These are phyloP conservation scores for Podila verticillata DNA, from an alignment of 192 early-diverging fungal genomes.

Conservation along the genomic window DNA sequence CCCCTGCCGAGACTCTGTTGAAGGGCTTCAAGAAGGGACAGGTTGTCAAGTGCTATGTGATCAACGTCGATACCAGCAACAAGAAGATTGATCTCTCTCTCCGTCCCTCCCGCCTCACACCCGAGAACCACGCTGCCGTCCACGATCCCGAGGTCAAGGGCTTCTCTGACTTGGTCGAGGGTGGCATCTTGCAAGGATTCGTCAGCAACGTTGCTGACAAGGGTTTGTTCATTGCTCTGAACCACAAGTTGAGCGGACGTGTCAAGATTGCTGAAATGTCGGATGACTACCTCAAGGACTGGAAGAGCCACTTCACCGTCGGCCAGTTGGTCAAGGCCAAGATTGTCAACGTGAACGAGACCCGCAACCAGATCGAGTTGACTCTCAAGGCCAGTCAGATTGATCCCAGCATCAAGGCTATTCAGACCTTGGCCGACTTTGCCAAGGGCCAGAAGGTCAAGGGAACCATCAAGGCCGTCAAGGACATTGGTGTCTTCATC, in stretches of 20 bases:
- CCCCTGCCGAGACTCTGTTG: conserved; percentile 22
- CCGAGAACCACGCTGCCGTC: conserved; percentile 36
- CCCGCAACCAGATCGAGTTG: conserved; percentile 30
- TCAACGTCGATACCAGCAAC: conserved; percentile 60
- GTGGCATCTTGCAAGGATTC: conserved; percentile 77
- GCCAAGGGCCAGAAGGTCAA: conserved; percentile 78
- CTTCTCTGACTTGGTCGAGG: conserved; percentile 64
- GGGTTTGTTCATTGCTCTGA: conserved; percentile 79
- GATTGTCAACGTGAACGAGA: conserved; percentile 68
- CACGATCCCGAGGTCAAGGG: conserved; percentile 62
- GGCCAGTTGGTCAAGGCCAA: conserved; percentile 84
- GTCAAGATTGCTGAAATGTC: conserved; percentile 89
- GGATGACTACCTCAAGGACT: conserved; percentile 89
- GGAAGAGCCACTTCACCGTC: conserved; percentile 72
- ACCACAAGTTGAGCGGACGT: conserved; percentile 69
- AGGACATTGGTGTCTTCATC: conserved; percentile 85
- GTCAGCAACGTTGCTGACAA: conserved; percentile 76
- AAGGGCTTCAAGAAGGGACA: conserved; percentile 70
- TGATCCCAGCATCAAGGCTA: conserved; percentile 79
- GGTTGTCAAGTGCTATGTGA: conserved; percentile 79
- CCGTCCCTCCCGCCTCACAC: conserved; percentile 63
- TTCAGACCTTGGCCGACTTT: conserved; percentile 69
- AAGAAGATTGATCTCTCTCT: conserved; percentile 73
- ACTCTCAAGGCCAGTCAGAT: conserved; percentile 62
- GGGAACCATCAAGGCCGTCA: conserved; percentile 78